These are phyloP conservation scores for Chlorophyllum brunneum DNA, from an alignment of 768 basidiomycete genomes.

Conservation along the genomic window DNA sequence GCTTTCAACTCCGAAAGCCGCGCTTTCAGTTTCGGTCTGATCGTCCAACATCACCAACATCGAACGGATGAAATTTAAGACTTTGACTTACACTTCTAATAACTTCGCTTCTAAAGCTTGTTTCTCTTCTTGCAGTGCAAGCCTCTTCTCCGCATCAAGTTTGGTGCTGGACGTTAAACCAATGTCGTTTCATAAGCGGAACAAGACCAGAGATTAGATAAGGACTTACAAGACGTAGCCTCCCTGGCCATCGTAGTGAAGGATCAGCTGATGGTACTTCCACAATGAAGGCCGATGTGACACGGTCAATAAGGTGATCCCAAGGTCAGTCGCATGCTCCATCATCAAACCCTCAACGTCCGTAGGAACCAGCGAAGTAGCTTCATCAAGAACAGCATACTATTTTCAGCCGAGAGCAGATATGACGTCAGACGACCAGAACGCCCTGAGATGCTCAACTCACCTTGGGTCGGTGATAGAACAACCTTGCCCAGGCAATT, in stretches of 20 bases:
- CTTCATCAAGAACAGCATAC: conserved; percentile 97
- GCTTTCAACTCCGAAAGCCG: conserved; percentile 64
- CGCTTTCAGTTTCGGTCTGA: conserved; percentile 77
- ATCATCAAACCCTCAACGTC: conserved; percentile 95
- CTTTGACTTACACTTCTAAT: conserved; percentile 83
- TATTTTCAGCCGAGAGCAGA: conserved; percentile 23
- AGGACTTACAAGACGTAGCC: conserved; percentile 87
- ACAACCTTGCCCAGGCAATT: conserved; percentile 94
- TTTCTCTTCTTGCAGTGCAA: conserved; percentile 94
- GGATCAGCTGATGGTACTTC: conserved; percentile 85
- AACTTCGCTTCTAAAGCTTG: conserved; percentile 82
- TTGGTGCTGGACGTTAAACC: conserved; percentile 54
- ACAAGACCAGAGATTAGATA: neutral
- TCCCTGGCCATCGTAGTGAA: conserved; percentile 93
- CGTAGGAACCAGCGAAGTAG: conserved; percentile 89
- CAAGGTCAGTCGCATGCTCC: conserved; percentile 81
- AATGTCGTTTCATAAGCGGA: conserved; percentile 6
- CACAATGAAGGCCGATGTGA: conserved; percentile 93
- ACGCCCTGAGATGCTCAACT: conserved; percentile 11
- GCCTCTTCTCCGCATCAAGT: conserved; percentile 83
- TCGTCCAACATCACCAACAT: conserved; percentile 3
- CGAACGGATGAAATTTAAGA: neutral
- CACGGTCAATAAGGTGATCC: conserved; percentile 91
- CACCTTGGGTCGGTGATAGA: conserved; percentile 93
- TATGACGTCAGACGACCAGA: neutral